Evolutionary conservation across 495 filamentous ascomycete genomes (phyloP).

Genomic region (Cercophora scortea): DNA sequence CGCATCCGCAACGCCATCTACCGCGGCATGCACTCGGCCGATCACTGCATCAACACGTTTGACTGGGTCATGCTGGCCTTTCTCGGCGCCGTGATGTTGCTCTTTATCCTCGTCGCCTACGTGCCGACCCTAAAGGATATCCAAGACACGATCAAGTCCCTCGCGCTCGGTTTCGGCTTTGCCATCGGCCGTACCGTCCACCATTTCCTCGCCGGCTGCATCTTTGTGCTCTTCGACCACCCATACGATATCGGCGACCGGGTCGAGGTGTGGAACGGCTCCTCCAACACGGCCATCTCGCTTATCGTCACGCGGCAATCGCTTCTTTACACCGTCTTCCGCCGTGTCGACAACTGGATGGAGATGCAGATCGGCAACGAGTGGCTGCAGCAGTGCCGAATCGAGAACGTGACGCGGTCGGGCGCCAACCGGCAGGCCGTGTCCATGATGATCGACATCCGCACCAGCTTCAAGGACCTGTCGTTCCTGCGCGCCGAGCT

Average conservation of each 20-base stretch:
- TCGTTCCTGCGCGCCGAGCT: slow-evolving; percentile 59
- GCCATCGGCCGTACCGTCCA: slow-evolving; percentile 68
- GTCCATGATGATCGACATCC: slow-evolving; percentile 54
- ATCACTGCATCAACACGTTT: slow-evolving; percentile 24
- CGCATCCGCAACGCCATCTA: slow-evolving; percentile 21
- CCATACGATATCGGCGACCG: slow-evolving; percentile 66
- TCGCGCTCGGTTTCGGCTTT: slow-evolving; percentile 69
- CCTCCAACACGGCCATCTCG: slow-evolving; percentile 28
- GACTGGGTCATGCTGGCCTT: slow-evolving; percentile 35
- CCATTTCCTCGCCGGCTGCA: slow-evolving; percentile 70
- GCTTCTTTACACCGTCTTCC: slow-evolving; percentile 72
- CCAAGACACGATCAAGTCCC: slow-evolving; percentile 42
- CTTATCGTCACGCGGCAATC: slow-evolving; percentile 71
- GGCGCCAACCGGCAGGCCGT: slow-evolving; percentile 68
- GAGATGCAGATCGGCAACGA: slow-evolving; percentile 70
- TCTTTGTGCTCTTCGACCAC: slow-evolving; percentile 80
- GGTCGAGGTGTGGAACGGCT: slow-evolving; percentile 51
- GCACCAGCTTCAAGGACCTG: slow-evolving; percentile 65
- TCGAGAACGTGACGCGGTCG: slow-evolving; percentile 71
- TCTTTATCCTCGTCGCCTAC: slow-evolving; percentile 45
- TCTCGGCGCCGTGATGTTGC: slow-evolving; percentile 53
- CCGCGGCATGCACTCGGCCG: slow-evolving; percentile 20
- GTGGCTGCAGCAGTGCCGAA: slow-evolving; percentile 62
- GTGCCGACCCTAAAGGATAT: slow-evolving; percentile 20
- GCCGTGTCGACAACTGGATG: slow-evolving; percentile 53